These are phyloP conservation scores for Trypanosoma mega DNA, from an alignment of 208 protist species.

Conservation along the genomic window DNA sequence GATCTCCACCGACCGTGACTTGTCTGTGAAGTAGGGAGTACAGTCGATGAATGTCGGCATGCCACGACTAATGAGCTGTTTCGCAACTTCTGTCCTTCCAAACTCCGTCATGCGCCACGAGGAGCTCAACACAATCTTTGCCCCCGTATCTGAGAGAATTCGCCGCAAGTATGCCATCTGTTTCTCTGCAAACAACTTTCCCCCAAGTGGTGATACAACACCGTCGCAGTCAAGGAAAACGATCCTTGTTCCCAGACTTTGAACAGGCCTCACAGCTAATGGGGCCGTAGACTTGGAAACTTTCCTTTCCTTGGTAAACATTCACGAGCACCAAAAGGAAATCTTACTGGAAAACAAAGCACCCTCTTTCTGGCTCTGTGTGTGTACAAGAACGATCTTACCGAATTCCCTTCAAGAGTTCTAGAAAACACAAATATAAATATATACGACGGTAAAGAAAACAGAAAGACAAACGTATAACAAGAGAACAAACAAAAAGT, in stretches of 20 bases:
- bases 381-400: no score
- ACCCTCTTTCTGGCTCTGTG: no score
- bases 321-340: no score
- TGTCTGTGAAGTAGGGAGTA: constrained; percentile 37
- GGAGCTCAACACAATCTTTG: constrained; percentile 72
- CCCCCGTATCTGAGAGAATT: constrained; percentile 47
- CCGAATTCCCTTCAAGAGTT: no score
- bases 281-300: no score
- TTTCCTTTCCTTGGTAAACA: no score
- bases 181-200: constrained; percentile 32
- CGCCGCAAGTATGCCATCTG: constrained; percentile 53
- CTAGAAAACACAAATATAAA: no score
- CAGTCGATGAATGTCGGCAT: constrained; percentile 59
- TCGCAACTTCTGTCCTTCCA: constrained; percentile 55
- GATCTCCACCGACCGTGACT: constrained; percentile 51
- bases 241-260: constrained; percentile 37
- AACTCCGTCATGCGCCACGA: constrained; percentile 68
- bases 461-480: no score
- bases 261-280: not conserved
- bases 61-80: constrained; percentile 35
- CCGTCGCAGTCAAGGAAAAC: constrained; percentile 80
- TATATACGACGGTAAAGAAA: no score
- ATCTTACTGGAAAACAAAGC: no score
- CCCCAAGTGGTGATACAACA: constrained; percentile 59
- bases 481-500: no score